Evolutionary conservation across 768 basidiomycete genomes (phyloP).

Genomic region (Pisolithus orientalis): DNA sequence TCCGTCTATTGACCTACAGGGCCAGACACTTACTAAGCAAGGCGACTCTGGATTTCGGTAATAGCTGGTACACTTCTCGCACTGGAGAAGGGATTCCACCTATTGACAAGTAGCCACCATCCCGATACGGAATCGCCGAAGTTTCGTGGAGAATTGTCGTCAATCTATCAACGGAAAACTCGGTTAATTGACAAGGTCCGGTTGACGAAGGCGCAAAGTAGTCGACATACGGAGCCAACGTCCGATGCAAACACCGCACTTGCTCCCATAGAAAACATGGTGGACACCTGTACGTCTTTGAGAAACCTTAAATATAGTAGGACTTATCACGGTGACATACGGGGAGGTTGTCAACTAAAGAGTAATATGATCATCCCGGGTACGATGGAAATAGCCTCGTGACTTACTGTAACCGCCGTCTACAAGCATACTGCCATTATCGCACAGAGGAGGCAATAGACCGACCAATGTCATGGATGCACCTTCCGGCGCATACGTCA

Average conservation of each 20-base stretch:
- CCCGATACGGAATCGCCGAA: conserved; percentile 96
- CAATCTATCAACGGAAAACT: conserved; percentile 44
- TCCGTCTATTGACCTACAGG: too few relatives aligned
- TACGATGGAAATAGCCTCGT: not conserved
- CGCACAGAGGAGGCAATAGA: conserved; percentile 88
- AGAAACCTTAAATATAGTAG: not conserved
- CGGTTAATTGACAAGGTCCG: not conserved
- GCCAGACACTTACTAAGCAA: conserved; percentile 75
- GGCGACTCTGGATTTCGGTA: conserved; percentile 87
- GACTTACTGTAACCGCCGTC: conserved; percentile 84
- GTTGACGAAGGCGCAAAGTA: not conserved
- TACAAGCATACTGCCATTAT: conserved; percentile 88
- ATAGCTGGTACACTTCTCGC: conserved; percentile 76
- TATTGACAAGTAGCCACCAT: conserved; percentile 90
- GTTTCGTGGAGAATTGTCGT: conserved; percentile 91
- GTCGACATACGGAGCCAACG: conserved; percentile 70
- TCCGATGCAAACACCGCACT: conserved; percentile 89
- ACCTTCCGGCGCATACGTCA: conserved; percentile 38
- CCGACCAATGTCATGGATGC: conserved; percentile 98
- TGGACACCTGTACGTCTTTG: conserved; percentile 54
- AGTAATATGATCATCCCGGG: conserved; percentile 2
- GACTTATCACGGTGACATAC: conserved; percentile 35
- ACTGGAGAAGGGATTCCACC: conserved; percentile 88
- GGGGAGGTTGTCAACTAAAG: conserved; percentile 80
- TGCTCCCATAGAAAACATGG: conserved; percentile 91